Evolutionary conservation across 2,329 filamentous ascomycete species (phyloP).

Genomic region (Penicillium sp.): DNA sequence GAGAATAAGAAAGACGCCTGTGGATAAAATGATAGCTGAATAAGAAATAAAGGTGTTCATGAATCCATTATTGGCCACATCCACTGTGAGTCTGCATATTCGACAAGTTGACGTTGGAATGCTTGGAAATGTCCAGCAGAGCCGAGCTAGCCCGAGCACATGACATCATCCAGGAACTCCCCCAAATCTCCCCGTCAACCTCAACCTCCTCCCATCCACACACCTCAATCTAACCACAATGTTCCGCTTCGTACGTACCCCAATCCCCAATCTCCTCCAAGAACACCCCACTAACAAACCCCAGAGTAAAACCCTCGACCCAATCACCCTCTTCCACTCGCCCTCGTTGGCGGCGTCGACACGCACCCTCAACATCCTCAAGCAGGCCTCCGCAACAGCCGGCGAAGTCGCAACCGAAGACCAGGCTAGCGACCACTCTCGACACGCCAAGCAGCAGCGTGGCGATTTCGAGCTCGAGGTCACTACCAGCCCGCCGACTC

Average conservation of each 20-base stretch:
- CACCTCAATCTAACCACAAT: constrained; percentile 13
- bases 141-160: constrained; percentile 7
- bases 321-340: constrained; percentile 95
- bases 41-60: too few relatives aligned
- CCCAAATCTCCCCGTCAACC: neutral
- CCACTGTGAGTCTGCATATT: too few relatives aligned
- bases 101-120: too few relatives aligned
- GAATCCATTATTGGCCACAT: too few relatives aligned
- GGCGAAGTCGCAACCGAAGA: constrained; percentile 69
- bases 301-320: constrained; percentile 79
- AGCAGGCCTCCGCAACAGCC: constrained; percentile 73
- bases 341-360: constrained; percentile 71
- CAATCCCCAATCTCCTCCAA: neutral
- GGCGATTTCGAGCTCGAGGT: constrained; percentile 84
- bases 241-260: constrained; percentile 28
- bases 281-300: constrained; percentile 1
- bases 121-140: too few relatives aligned
- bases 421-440: constrained; percentile 67
- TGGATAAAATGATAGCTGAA: too few relatives aligned
- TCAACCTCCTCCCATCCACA: neutral
- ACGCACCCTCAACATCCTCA: constrained; percentile 73
- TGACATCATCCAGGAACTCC: constrained; percentile 13
- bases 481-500: constrained; percentile 76
- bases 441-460: constrained; percentile 60
- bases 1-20: too few relatives aligned